Evolutionary conservation across 2,329 filamentous ascomycete species (phyloP), one percentile per base, ranked within the genome.

Genomic region (Aspergillus spinulosporus): DNA sequence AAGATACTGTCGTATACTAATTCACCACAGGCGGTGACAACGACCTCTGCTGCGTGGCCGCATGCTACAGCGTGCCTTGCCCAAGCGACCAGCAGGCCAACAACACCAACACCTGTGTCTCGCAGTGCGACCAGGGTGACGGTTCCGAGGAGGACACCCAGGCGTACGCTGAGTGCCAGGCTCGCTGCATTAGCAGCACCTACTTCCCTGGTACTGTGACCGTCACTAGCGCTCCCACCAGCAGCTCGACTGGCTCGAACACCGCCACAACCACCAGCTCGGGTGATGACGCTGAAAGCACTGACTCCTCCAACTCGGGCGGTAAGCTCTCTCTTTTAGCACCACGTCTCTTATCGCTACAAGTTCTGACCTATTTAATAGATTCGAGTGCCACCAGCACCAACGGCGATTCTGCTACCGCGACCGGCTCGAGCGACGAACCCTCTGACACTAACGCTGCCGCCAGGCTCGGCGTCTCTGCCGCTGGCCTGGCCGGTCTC

Each of bases 121-220:
- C 74, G 45, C 72, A 76, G 52, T 84, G 82, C 68, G 76, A 79
- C 55, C 80, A 83, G 73, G 81, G 81, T 53, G 74, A 76, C 60
- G 80, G 81, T 44, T 73, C 76, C 31, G 66, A 74, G 2, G 68
- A 67, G 9, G 80, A 77, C 57, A 79, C 76, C 34, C 60, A 76
- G 51, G 70, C 70, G 57, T 84, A 78, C 62, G 73, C 75, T 58
- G 60, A 72, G 47, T 84, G 82, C 68, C 74, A 80, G 65, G 70
- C 77, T 51, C 64, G 66, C 56, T 84, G 82, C 73, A 79, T 78
- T 69, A 73, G 67, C 66, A 76, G 71, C 59, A 70, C 77, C 64
- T 82, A 79, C 74, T 76, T 80, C 66, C 74, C 69, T 8, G 64
- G 65, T 48, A 69, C 64, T 31, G 62, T 56, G 34, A 56, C 51